Percentiles rank a stretch among this genome's conserved stretches.
These are phyloP conservation scores for Xylona heveae DNA, from an alignment of 495 filamentous ascomycete species.

Conservation along the genomic window DNA sequence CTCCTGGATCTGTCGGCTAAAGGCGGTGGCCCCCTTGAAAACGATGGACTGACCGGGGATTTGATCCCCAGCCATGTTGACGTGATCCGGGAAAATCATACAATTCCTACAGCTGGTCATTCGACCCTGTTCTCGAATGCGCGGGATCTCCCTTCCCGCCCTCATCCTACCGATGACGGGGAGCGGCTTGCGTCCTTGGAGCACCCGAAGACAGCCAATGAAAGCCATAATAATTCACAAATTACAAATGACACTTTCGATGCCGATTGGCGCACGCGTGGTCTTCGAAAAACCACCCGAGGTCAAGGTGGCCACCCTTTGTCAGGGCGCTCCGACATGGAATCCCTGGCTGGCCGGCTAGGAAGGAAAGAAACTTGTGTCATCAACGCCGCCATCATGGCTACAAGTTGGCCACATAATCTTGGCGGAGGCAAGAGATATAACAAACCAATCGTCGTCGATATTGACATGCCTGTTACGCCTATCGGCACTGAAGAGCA, in stretches of 20 bases:
- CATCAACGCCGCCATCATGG: conserved; percentile 55
- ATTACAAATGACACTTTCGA: no score
- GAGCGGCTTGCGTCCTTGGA: no score
- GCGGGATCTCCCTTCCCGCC: background rate
- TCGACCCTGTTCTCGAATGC: background rate
- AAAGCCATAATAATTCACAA: no score
- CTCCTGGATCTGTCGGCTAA: conserved; percentile 33
- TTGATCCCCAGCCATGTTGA: conserved; percentile 1
- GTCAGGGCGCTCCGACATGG: conserved; percentile 19
- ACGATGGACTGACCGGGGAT: conserved; percentile 11
- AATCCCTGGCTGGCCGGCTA: conserved; percentile 18
- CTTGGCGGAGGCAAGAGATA: conserved; percentile 30
- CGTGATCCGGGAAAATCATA: conserved; percentile 4
- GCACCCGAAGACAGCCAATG: no score
- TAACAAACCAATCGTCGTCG: conserved; percentile 59
- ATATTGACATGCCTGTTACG: conserved; percentile 53
- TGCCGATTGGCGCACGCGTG: no score
- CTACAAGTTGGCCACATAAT: conserved; percentile 39
- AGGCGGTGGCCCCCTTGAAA: conserved; percentile 18
- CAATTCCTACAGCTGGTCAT: background rate
- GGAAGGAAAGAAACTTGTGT: conserved; percentile 51
- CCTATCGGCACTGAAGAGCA: no score
- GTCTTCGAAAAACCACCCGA: no score
- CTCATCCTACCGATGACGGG: no score
- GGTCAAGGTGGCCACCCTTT: conserved; percentile 19